phyloP scores from a whole-genome alignment of 2,329 filamentous ascomycete genomes.

The Hymenoscyphus scutula region DNA sequence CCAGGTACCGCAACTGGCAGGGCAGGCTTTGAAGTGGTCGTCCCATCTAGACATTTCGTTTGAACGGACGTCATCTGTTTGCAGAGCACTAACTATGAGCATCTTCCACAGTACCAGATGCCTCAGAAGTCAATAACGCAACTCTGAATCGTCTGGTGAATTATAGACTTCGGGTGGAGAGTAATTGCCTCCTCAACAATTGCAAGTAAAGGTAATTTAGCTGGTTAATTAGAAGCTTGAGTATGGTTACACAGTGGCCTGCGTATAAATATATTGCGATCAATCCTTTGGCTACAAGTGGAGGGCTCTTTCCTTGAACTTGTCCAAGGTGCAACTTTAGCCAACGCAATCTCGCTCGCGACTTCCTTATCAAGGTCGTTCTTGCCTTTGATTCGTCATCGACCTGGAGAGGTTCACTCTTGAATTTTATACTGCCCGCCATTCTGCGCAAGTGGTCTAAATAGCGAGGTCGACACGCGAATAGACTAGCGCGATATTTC shows the following conservation, averaged over 20 bases:
- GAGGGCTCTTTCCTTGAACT: not conserved
- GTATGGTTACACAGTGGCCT: not conserved
- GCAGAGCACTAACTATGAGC: no score
- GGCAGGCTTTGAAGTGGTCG: no score
- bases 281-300: not conserved
- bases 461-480: not conserved
- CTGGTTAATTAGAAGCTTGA: no score
- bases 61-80: no score
- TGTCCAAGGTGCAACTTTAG: not conserved
- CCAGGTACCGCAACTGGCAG: no score
- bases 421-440: not conserved
- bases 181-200: no score
- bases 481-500: not conserved
- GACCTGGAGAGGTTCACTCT: not conserved
- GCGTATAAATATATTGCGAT: not conserved
- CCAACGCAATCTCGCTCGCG: not conserved
- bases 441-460: not conserved
- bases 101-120: no score
- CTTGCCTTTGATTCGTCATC: conserved; percentile 2
- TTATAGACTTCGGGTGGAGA: no score
- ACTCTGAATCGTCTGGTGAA: no score
- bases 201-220: no score
- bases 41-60: no score
- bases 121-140: no score
- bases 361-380: not conserved